These are phyloP conservation scores for Suaeda aralocaspica DNA, from an alignment of 148 eudicot species.

Conservation along the genomic window DNA sequence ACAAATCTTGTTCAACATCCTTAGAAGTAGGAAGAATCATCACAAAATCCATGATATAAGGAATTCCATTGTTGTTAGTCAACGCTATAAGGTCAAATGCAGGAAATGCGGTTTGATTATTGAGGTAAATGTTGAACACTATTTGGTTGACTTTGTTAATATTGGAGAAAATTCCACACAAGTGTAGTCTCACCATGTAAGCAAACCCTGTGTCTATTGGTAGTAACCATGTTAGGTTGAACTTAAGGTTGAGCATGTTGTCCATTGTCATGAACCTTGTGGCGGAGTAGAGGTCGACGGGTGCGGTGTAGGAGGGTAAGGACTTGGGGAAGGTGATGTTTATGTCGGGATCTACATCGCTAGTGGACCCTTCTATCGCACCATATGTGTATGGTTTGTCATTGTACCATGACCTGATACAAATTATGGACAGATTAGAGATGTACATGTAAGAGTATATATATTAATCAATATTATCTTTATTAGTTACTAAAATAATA, in stretches of 20 bases:
- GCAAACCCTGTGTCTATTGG: constrained; percentile 61
- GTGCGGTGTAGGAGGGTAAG: constrained; percentile 61
- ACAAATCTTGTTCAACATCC: constrained; percentile 53
- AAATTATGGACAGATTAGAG: too few species aligned
- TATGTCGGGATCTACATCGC: constrained; percentile 30
- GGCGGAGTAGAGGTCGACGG: constrained; percentile 63
- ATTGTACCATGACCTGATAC: constrained; percentile 60
- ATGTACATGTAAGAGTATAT: too few species aligned
- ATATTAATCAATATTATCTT: too few species aligned
- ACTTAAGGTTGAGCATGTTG: constrained; percentile 40
- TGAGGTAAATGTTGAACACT: constrained; percentile 56
- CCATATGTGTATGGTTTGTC: constrained; percentile 55
- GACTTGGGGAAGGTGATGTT: constrained; percentile 38
- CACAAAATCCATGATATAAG: constrained; percentile 51
- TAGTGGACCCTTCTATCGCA: constrained; percentile 50
- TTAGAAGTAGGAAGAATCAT: constrained; percentile 44
- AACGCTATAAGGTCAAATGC: constrained; percentile 54
- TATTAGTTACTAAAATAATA: too few species aligned
- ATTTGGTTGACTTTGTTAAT: constrained; percentile 50
- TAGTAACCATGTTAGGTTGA: constrained; percentile 71
- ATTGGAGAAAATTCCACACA: constrained; percentile 52
- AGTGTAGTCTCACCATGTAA: constrained; percentile 88
- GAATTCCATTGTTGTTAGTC: constrained; percentile 42
- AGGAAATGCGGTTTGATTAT: constrained; percentile 58
- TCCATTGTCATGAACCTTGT: constrained; percentile 74